phyloP scores from a whole-genome alignment of 257 asterid genomes.

The Solanum gracilifrons region DNA sequence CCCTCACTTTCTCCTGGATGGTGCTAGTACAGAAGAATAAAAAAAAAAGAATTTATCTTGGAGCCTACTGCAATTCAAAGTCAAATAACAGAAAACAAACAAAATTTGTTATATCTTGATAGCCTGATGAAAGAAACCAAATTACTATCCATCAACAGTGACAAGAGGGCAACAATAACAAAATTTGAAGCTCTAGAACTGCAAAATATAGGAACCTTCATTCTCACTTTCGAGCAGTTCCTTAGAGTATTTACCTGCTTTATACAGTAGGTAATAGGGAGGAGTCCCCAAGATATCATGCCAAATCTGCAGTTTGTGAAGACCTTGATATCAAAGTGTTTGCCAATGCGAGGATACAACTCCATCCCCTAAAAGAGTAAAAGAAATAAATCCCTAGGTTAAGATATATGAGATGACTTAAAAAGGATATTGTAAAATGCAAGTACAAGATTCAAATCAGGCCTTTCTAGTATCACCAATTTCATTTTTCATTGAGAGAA shows the following conservation, averaged over 20 bases:
- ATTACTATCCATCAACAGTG: not conserved
- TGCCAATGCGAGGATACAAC: constrained; percentile 94
- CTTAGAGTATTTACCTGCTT: constrained; percentile 57
- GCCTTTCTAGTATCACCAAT: not conserved
- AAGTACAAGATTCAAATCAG: not conserved
- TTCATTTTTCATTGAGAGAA: not conserved
- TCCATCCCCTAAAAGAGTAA: constrained; percentile 78
- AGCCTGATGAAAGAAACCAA: not conserved
- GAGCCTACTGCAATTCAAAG: not conserved
- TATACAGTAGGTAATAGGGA: constrained; percentile 87
- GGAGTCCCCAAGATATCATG: constrained; percentile 99
- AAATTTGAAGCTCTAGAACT: not conserved
- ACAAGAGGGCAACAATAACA: not conserved
- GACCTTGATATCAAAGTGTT: constrained; percentile 87
- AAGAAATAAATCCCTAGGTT: not conserved
- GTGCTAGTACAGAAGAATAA: not conserved
- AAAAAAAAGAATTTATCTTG: not conserved
- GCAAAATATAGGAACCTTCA: not conserved
- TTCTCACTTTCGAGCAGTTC: not conserved
- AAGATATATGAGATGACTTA: not conserved
- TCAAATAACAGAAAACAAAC: not conserved
- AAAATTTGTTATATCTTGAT: not conserved
- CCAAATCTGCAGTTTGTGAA: constrained; percentile 97
- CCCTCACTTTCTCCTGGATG: not conserved
- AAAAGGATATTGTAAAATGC: not conserved